Evolutionary conservation across 2,329 filamentous ascomycete species (phyloP).

Genomic region (Phialocephala sp.): DNA sequence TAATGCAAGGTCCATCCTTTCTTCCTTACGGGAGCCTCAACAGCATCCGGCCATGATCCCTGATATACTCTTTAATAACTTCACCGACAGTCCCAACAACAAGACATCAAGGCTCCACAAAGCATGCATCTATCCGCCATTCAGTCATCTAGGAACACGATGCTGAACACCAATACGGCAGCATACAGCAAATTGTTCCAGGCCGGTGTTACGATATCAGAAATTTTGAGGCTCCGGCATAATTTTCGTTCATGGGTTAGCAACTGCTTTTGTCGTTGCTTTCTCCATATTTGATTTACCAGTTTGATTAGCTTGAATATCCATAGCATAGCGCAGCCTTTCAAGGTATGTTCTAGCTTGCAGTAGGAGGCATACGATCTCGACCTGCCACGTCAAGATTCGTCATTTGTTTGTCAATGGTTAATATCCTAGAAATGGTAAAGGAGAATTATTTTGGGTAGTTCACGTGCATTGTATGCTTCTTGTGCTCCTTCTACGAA

Average conservation of each 20-base stretch:
- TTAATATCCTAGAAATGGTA: no score
- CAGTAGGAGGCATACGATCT: no score
- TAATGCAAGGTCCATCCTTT: neutral
- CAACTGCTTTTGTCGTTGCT: neutral
- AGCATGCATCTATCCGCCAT: neutral
- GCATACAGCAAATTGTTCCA: neutral
- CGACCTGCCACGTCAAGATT: no score
- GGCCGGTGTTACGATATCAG: neutral
- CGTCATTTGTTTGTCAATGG: no score
- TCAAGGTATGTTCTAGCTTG: no score
- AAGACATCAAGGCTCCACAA: neutral
- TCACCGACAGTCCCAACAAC: neutral
- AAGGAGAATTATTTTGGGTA: no score
- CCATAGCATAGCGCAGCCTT: no score
- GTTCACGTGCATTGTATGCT: no score
- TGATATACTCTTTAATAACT: neutral
- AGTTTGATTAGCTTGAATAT: no score
- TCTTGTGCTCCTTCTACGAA: no score
- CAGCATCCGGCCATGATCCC: neutral
- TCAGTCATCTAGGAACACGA: neutral
- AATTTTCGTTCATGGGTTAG: neutral
- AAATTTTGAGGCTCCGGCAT: neutral
- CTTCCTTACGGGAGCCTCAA: neutral
- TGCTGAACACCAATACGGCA: neutral
- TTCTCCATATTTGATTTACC: neutral